phyloP scores from a whole-genome alignment of 176 grass and related monocot genomes.

The Musa schizocarpa region DNA sequence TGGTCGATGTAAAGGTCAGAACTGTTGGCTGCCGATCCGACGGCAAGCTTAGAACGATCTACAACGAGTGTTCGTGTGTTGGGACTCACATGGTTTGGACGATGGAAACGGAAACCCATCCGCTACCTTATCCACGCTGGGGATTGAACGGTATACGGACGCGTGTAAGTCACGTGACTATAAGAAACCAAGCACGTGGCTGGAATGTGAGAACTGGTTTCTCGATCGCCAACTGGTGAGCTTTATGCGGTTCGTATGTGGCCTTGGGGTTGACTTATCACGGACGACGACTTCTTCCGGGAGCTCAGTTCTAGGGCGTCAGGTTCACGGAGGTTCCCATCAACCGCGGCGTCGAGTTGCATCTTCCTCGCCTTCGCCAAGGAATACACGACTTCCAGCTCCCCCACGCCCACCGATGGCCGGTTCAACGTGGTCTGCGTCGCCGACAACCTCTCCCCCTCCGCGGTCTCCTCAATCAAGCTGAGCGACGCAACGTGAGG shows the following conservation, averaged over 20 bases:
- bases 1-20: not conserved
- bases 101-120: slow-evolving; percentile 1
- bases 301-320: no score
- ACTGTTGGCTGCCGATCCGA: not conserved
- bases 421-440: slow-evolving; percentile 36
- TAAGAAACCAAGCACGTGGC: no score
- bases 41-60: not conserved
- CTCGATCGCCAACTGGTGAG: no score
- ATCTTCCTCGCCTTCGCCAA: slow-evolving; percentile 20
- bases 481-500: not conserved
- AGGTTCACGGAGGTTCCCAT: no score
- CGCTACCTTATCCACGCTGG: not conserved
- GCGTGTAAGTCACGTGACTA: not conserved
- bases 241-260: no score
- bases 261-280: no score
- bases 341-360: no score
- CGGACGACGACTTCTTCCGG: no score
- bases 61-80: not conserved
- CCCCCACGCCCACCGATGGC: slow-evolving; percentile 29
- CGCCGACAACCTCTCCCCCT: not conserved
- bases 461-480: slow-evolving; percentile 23
- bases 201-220: no score
- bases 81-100: not conserved
- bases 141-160: not conserved
- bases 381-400: slow-evolving; percentile 15